Percentiles rank a stretch among this genome's conserved stretches.
phyloP scores from a whole-genome alignment of 1,139 yeast genomes.

The Martiniozyma asiatica region DNA sequence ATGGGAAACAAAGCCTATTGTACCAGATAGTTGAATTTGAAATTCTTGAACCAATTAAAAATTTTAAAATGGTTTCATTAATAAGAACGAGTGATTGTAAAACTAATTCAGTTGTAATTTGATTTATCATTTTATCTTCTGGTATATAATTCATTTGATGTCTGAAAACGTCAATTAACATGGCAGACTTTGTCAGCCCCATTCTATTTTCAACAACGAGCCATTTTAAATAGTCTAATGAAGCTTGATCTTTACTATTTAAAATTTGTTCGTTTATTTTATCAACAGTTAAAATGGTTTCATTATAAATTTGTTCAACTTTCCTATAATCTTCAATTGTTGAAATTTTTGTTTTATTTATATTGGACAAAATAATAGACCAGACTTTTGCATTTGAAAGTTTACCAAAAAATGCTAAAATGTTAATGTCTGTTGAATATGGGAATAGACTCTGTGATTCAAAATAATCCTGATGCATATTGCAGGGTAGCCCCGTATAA shows the following conservation, averaged over 20 bases:
- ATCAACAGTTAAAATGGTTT: conserved; percentile 7
- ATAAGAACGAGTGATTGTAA: conserved; percentile 13
- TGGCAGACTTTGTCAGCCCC: conserved; percentile 13
- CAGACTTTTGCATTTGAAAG: conserved; percentile 12
- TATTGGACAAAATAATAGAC: conserved; percentile 11
- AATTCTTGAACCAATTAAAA: conserved; percentile 8
- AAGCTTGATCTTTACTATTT: not conserved
- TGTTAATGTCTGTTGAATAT: conserved; percentile 6
- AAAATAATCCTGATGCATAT: conserved; percentile 10
- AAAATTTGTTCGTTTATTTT: conserved; percentile 8
- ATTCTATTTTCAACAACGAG: conserved; percentile 13
- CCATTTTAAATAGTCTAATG: conserved; percentile 8
- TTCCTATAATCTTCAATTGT: conserved; percentile 5
- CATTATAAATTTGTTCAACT: conserved; percentile 5
- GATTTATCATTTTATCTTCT: conserved; percentile 1
- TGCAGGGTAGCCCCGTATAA: conserved; percentile 15
- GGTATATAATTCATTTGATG: conserved; percentile 6
- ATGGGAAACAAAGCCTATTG: conserved; percentile 15
- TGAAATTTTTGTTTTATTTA: conserved; percentile 12
- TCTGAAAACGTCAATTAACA: conserved; percentile 11
- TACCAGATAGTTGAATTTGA: conserved; percentile 11
- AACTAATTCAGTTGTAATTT: conserved; percentile 11
- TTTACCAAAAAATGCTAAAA: conserved; percentile 10
- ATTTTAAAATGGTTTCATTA: conserved; percentile 14
- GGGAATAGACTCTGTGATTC: conserved; percentile 11